Base-by-base conservation (phyloP, 441 rosid genomes). In the Manihot esculenta region DNA sequence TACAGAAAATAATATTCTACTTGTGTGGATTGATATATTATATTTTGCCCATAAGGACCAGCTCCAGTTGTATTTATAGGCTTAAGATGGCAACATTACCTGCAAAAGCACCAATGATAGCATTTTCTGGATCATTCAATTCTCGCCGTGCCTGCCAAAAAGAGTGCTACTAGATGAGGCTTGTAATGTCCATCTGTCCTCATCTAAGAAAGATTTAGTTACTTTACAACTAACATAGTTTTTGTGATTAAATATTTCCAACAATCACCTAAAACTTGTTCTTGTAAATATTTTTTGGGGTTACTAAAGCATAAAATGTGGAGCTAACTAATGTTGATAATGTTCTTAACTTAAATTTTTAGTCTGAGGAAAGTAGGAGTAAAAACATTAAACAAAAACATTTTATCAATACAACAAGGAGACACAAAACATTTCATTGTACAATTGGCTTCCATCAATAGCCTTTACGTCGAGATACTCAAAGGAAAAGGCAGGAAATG, bases 81-180 rank as follows among this genome's bases (percentile, higher is more conserved):
- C 10, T 30, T 45, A 7, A 49, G 49, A 66, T 51, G 59, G 47
- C 21, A 66, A 62, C 24, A 72, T 79, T 79, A 92, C 98, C 97
- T 71, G 97, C 87, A 79, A 90, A 92, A 76, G 99, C 97, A 71
- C 97, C 99, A 70, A 94, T 78, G 8, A 84, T 55, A 61, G 97
- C 98, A 80, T 90, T 94, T 83, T 92, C 99, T 38, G 89, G 88
- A 83, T 94, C 97, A 76, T 84, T 92, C 62, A 92, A 82, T 76
- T 94, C 97, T 82, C 97, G 85, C 20, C 72, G 68, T 64, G 97
- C 94, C 99, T 94, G 85, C 68, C 50, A 74, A 66, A 72, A 56
- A 41, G 35, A 62, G 5, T 35, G 41, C 41, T 35, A 35, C 7
- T 35, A 30, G 35, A 30, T 30, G 35, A 30, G 35, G 35, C 0